Percentiles rank a stretch among this genome's conserved stretches.
These are phyloP conservation scores for Ophiostoma ips DNA, from an alignment of 2,329 filamentous ascomycete genomes.

Conservation along the genomic window DNA sequence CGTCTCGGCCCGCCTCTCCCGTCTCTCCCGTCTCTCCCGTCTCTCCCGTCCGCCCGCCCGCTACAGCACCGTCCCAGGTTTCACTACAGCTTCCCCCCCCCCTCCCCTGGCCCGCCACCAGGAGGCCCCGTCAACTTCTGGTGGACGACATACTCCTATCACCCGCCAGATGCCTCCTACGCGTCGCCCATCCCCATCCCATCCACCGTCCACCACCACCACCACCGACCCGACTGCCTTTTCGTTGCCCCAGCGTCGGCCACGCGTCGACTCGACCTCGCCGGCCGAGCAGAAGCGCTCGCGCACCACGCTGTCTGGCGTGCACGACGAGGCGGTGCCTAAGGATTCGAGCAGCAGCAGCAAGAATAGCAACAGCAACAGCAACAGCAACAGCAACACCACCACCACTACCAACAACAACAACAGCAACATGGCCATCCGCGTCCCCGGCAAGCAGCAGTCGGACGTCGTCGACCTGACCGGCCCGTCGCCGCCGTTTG, in stretches of 20 bases:
- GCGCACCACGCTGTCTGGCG: not conserved
- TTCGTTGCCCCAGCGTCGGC: constrained; percentile 48
- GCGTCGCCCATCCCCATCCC: constrained; percentile 1
- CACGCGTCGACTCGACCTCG: constrained; percentile 19
- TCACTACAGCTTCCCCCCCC: too few relatives aligned
- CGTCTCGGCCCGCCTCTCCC: too few relatives aligned
- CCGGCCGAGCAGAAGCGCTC: constrained; percentile 2
- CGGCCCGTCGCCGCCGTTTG: constrained; percentile 10
- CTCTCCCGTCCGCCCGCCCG: too few relatives aligned
- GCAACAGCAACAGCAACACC: not conserved
- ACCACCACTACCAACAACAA: constrained; percentile 1
- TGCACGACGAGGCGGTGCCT: too few relatives aligned
- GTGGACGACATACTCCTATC: too few relatives aligned
- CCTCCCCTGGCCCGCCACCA: too few relatives aligned
- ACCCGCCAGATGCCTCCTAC: constrained; percentile 18
- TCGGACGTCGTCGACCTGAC: constrained; percentile 36
- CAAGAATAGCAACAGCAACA: too few relatives aligned
- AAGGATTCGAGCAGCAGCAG: too few relatives aligned
- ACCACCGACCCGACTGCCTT: constrained; percentile 23
- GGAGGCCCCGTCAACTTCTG: too few relatives aligned
- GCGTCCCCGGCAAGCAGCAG: constrained; percentile 23
- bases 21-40: too few relatives aligned
- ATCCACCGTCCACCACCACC: constrained; percentile 18
- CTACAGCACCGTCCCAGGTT: too few relatives aligned
- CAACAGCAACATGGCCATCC: constrained; percentile 17